Conservation (phyloP, 2,329 filamentous ascomycete species). For the Sclerotinia spermophila region DNA sequence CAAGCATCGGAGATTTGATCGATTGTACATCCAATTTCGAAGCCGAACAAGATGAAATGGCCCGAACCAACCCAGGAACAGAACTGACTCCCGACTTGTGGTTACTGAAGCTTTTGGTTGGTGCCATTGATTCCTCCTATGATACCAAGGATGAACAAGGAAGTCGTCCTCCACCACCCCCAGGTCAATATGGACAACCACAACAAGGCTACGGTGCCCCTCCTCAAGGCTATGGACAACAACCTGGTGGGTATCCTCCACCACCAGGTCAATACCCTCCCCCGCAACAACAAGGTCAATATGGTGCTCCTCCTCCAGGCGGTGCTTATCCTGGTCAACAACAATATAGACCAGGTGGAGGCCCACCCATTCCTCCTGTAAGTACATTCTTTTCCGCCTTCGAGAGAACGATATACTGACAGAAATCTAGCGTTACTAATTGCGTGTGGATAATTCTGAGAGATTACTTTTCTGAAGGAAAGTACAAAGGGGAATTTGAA, state of each 20-base stretch:
- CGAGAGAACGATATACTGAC: not conserved
- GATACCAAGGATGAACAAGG: slow-evolving; percentile 57
- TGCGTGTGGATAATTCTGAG: not conserved
- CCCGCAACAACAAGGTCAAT: slow-evolving; percentile 4
- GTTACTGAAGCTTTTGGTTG: slow-evolving; percentile 57
- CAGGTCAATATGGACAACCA: slow-evolving; percentile 30
- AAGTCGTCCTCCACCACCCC: slow-evolving; percentile 16
- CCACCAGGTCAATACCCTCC: slow-evolving; percentile 30
- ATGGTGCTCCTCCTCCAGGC: slow-evolving; percentile 18
- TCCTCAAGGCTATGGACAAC: slow-evolving; percentile 17
- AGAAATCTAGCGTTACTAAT: slow-evolving; percentile 2
- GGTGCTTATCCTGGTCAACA: slow-evolving; percentile 14
- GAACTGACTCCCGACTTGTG: slow-evolving; percentile 13
- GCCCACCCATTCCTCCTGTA: slow-evolving; percentile 9
- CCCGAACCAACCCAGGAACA: slow-evolving; percentile 3
- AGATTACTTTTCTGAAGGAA: not conserved
- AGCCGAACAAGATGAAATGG: slow-evolving; percentile 17
- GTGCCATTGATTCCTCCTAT: slow-evolving; percentile 62
- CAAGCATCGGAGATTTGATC: slow-evolving; percentile 12
- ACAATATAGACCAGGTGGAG: slow-evolving; percentile 13
- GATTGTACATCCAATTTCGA: slow-evolving; percentile 19
- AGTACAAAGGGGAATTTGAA: not conserved
- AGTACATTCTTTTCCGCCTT: not conserved
- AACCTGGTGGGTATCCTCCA: slow-evolving; percentile 1
- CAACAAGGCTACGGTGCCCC: slow-evolving; percentile 11